A percentile compares a stretch with the other conserved stretches of the same genome.
Evolutionary conservation across 345 rosid species (phyloP).

Genomic region (Citrus hindsii): DNA sequence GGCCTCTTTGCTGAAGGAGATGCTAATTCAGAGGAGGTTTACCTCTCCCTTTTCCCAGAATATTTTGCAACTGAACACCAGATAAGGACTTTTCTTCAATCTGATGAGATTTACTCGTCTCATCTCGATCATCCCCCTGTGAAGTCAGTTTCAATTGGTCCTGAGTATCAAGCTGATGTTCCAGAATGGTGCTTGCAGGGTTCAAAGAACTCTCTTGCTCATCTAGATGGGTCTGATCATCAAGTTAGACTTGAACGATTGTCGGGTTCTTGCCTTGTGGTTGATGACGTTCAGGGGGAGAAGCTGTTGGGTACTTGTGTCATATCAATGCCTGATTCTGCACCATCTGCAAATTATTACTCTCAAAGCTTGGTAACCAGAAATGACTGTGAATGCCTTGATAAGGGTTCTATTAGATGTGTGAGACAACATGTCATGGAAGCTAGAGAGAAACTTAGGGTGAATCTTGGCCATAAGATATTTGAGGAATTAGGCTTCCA

Average conservation of each 20-base stretch:
- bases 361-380: conserved; percentile 13
- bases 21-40: conserved; percentile 8
- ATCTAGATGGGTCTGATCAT: conserved; percentile 4
- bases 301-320: conserved; percentile 49
- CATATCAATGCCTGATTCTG: conserved; percentile 43
- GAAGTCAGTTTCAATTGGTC: conserved; percentile 52
- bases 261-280: neutral
- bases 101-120: conserved; percentile 36
- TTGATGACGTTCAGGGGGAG: conserved; percentile 19
- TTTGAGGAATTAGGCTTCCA: conserved; percentile 41
- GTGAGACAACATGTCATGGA: conserved; percentile 37
- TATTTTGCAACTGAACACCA: conserved; percentile 32
- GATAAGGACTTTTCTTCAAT: conserved; percentile 21
- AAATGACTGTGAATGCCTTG: conserved; percentile 32
- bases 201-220: conserved; percentile 2
- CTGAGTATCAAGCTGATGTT: conserved; percentile 53
- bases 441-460: conserved; percentile 46
- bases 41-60: conserved; percentile 38
- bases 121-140: conserved; percentile 27
- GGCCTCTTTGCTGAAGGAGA: conserved; percentile 34
- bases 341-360: conserved; percentile 16
- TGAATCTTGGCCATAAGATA: conserved; percentile 30
- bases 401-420: conserved; percentile 40
- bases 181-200: conserved; percentile 36
- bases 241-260: conserved; percentile 9